A percentile compares a stretch with the other conserved stretches of the same genome.
Conservation (phyloP, 2,329 filamentous ascomycete genomes). For the Fusarium penzigii region DNA sequence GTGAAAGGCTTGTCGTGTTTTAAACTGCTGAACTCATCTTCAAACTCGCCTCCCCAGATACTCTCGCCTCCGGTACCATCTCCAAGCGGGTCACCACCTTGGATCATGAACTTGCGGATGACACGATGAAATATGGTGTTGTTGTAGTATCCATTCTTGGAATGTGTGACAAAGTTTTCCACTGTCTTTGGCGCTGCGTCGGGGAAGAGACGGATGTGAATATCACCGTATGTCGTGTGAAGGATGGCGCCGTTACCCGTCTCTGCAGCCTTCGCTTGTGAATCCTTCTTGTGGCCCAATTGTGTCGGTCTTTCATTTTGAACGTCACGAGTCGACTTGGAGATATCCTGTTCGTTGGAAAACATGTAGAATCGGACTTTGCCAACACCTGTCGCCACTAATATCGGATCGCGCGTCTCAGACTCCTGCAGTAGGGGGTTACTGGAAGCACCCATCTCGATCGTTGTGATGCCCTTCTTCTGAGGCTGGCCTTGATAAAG, state of each 20-base stretch:
- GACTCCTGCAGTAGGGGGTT: slow-evolving; percentile 94
- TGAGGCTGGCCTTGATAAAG: slow-evolving; percentile 95
- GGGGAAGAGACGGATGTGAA: slow-evolving; percentile 89
- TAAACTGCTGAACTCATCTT: slow-evolving; percentile 88
- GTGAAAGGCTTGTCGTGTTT: slow-evolving; percentile 97
- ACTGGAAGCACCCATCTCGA: slow-evolving; percentile 93
- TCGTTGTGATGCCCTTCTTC: slow-evolving; percentile 89
- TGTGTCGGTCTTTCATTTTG: slow-evolving; percentile 90
- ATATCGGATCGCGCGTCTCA: slow-evolving; percentile 85
- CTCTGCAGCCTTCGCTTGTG: slow-evolving; percentile 60
- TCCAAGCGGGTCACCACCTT: slow-evolving; percentile 91
- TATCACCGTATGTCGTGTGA: slow-evolving; percentile 93
- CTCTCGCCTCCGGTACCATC: slow-evolving; percentile 87
- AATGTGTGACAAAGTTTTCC: slow-evolving; percentile 95
- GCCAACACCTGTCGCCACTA: slow-evolving; percentile 79
- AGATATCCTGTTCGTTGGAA: slow-evolving; percentile 82
- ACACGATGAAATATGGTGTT: slow-evolving; percentile 96
- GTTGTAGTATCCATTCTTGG: slow-evolving; percentile 92
- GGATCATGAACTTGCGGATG: slow-evolving; percentile 99
- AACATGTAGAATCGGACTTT: slow-evolving; percentile 98
- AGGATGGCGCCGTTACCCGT: slow-evolving; percentile 79
- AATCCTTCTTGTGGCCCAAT: slow-evolving; percentile 57
- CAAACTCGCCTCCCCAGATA: slow-evolving; percentile 93
- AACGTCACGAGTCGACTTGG: slow-evolving; percentile 83
- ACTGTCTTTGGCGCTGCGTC: slow-evolving; percentile 91